Conservation (phyloP, 306 rosid genomes). For the Vigna angularis region DNA sequence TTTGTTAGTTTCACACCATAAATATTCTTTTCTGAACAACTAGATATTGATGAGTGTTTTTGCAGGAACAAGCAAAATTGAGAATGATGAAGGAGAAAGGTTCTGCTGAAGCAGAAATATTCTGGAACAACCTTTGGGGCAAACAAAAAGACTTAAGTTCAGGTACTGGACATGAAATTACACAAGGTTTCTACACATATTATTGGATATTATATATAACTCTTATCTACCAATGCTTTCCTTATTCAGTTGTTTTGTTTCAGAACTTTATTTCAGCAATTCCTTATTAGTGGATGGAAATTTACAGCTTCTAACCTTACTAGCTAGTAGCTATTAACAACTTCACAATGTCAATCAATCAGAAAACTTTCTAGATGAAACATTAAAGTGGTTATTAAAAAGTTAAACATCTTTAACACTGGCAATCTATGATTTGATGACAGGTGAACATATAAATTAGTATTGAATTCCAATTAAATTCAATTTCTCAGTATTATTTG, state of each 20-base stretch:
- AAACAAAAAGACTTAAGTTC: conserved; percentile 67
- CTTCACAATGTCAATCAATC: not conserved
- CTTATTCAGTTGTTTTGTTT: not conserved
- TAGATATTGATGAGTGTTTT: conserved; percentile 25
- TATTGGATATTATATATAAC: not conserved
- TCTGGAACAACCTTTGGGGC: conserved; percentile 87
- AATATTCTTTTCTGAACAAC: not conserved
- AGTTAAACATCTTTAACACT: not conserved
- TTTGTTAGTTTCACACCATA: conserved; percentile 23
- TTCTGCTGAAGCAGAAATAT: conserved; percentile 54
- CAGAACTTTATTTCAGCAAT: not conserved
- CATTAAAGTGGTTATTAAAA: not conserved
- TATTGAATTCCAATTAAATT: not conserved
- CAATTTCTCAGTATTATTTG: not conserved
- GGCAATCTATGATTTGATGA: not conserved
- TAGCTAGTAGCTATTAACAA: not conserved
- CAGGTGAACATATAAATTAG: not conserved
- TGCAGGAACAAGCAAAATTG: conserved; percentile 75
- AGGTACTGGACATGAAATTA: conserved; percentile 50
- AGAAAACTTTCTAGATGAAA: not conserved
- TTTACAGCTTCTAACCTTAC: not conserved
- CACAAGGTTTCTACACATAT: not conserved
- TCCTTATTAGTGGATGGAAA: not conserved
- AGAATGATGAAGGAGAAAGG: conserved; percentile 81
- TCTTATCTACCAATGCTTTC: not conserved